Evolutionary conservation across 139 green algal genomes (phyloP), one percentile per base, ranked within the genome.

Genomic region (Picochlorum sp.): DNA sequence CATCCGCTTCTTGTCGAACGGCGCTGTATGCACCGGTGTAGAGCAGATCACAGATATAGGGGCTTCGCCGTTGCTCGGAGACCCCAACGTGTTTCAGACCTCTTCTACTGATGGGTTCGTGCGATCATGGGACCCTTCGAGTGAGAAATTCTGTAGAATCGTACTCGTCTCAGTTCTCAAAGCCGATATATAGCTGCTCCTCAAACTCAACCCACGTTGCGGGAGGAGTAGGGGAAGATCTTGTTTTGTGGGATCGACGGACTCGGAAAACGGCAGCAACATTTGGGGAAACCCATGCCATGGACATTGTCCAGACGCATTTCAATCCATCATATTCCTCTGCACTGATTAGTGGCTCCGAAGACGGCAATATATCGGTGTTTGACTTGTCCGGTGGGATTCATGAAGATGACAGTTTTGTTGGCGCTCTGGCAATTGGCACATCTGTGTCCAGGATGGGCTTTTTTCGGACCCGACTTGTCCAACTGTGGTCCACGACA

Each of bases 201-300:
- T 57, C 75, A 1, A 65, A 71, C 4, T 77, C 72, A 2, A 65
- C 74, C 18, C 34, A 87, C 23, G 47, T 92, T 21, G 85, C 74
- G 7, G 87, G 74, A 4, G 87, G 85, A 9, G 74, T 67, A 13
- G 63, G 79, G 18, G 84, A 85, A 6, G 72, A 83, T 47, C 49
- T 94, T 16, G n/a, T 87, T 3, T 87, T 94, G 26, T 94, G 86
- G 84, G 87, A 94, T 71, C 60, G 79, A 7, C 71, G 84, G 1
- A 75, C 60, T 6, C 20, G 68, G 23, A 54, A 74, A 52, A 73
- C 57, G 7, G 23, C 84, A 13, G 67, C 66, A 0, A 67, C 37
- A 4, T 87, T 88, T 54, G 70, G 83, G 28, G 87, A 94, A 63
- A 89, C 85, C 4, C 86, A 92, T 66, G 78, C 78, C 65, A 56